These are phyloP conservation scores for Aureobasidium pullulans DNA, from an alignment of 2,329 filamentous ascomycete genomes.

Conservation along the genomic window DNA sequence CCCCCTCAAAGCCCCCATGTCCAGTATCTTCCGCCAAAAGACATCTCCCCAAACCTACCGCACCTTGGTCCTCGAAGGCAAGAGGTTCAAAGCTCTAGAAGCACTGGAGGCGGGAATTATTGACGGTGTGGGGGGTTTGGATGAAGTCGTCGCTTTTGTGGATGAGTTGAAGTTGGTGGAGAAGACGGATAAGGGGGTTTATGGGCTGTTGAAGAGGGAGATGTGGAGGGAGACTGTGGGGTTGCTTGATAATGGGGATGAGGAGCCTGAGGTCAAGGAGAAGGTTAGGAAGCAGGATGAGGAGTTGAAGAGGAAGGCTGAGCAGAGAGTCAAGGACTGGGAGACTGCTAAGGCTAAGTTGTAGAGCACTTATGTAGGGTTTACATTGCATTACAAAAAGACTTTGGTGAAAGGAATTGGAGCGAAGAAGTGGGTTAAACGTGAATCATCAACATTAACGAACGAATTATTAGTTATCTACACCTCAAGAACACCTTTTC, in stretches of 20 bases:
- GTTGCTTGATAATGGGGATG: conserved; percentile 47
- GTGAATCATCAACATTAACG: too few relatives aligned
- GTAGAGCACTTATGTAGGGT: conserved; percentile 12
- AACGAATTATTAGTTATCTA: too few relatives aligned
- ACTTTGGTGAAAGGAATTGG: background rate
- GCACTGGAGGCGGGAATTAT: conserved; percentile 61
- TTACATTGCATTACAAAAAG: background rate
- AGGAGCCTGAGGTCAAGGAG: conserved; percentile 34
- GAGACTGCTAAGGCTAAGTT: conserved; percentile 24
- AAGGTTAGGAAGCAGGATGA: conserved; percentile 27
- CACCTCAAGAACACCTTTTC: too few relatives aligned
- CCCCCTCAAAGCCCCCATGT: conserved; percentile 67
- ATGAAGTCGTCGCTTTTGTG: conserved; percentile 56
- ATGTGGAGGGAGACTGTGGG: conserved; percentile 63
- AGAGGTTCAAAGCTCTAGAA: conserved; percentile 54
- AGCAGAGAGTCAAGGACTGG: conserved; percentile 23
- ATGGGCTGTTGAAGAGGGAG: conserved; percentile 65
- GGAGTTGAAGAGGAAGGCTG: conserved; percentile 13
- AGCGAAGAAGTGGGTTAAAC: too few relatives aligned
- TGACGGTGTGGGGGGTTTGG: conserved; percentile 58
- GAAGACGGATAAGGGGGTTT: conserved; percentile 60
- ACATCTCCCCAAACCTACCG: conserved; percentile 50
- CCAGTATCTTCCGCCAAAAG: conserved; percentile 66
- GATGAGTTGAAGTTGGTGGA: conserved; percentile 50
- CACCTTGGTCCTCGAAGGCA: conserved; percentile 64